Evolutionary conservation across 768 basidiomycete species (phyloP).

Genomic region (Mycena polygramma): DNA sequence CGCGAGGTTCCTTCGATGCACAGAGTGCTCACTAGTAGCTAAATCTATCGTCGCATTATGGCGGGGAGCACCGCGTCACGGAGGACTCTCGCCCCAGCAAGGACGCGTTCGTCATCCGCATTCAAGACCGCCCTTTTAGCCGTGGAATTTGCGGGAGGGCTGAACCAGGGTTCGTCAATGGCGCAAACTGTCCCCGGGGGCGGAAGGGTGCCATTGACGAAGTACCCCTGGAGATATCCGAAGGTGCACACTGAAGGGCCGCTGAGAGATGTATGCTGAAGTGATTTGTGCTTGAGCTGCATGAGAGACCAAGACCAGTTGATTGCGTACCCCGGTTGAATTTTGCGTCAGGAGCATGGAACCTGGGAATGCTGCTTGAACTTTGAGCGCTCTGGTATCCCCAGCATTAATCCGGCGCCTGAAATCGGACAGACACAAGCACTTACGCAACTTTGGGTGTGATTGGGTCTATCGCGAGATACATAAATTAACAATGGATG

Average conservation of each 20-base stretch:
- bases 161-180: neutral
- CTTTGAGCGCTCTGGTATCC: neutral
- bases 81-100: neutral
- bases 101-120: neutral
- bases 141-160: neutral
- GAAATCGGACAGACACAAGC: too few relatives aligned
- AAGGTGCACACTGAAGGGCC: conserved; percentile 6
- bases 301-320: neutral
- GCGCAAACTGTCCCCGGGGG: conserved; percentile 16
- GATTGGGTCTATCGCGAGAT: neutral
- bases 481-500: neutral
- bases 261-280: conserved; percentile 5
- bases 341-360: conserved; percentile 3
- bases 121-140: neutral
- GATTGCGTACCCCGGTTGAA: neutral
- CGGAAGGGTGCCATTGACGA: conserved; percentile 15
- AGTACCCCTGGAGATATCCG: conserved; percentile 13
- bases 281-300: neutral
- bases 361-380: neutral
- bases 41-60: too few relatives aligned
- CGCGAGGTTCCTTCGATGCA: too few relatives aligned
- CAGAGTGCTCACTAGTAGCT: too few relatives aligned
- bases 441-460: neutral
- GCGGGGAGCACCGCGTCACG: too few relatives aligned
- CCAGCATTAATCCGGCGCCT: too few relatives aligned